Evolutionary conservation across 768 basidiomycete species (phyloP).

Genomic region (Tricholoma hemisulphureum): DNA sequence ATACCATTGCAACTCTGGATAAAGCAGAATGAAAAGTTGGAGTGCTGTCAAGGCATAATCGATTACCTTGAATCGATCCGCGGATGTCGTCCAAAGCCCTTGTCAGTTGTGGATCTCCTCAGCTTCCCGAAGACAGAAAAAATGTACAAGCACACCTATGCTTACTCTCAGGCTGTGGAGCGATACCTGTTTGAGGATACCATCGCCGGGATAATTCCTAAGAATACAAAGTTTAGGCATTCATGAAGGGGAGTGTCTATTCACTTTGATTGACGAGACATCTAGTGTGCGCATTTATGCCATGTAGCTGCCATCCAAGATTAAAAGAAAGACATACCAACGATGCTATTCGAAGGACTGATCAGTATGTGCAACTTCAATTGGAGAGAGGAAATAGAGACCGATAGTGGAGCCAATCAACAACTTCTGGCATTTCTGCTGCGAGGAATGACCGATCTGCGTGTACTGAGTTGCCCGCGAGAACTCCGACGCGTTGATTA

Average conservation of each 20-base stretch:
- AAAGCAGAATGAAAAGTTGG: background rate
- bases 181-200: constrained; percentile 48
- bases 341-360: constrained; percentile 45
- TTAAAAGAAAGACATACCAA: constrained; percentile 49
- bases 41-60: background rate
- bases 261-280: constrained; percentile 80
- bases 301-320: constrained; percentile 1
- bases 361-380: constrained; percentile 1
- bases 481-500: constrained; percentile 52
- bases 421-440: constrained; percentile 77
- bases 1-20: constrained; percentile 76
- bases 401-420: constrained; percentile 84
- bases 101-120: background rate
- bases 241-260: background rate
- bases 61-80: constrained; percentile 69
- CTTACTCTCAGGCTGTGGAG: constrained; percentile 35
- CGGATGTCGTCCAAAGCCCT: constrained; percentile 85
- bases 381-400: constrained; percentile 21
- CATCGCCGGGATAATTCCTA: constrained; percentile 76
- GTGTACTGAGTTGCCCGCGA: constrained; percentile 90
- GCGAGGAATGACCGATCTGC: constrained; percentile 71
- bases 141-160: constrained; percentile 53
- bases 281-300: constrained; percentile 42
- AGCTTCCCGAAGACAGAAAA: background rate
- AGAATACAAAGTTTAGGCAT: background rate